Evolutionary conservation across 768 basidiomycete genomes (phyloP).

Genomic region (Xerocomellus intermedius): DNA sequence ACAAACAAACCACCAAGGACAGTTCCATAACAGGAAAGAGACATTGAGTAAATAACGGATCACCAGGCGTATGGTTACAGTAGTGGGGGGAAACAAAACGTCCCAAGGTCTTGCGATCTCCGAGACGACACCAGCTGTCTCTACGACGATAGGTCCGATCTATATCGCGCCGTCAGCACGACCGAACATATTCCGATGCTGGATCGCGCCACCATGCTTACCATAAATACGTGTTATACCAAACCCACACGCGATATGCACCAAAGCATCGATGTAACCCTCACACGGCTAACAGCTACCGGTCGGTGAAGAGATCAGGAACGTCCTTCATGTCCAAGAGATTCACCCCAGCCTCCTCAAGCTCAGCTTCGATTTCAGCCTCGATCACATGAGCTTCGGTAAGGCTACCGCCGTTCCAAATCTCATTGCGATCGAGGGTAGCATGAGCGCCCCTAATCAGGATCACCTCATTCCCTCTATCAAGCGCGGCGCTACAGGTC

Average conservation of each 20-base stretch:
- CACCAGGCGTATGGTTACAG: not conserved
- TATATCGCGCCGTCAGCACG: not conserved
- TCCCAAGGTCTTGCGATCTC: not conserved
- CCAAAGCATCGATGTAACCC: not conserved
- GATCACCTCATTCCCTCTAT: conserved; percentile 63
- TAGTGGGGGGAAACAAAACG: not conserved
- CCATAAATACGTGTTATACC: conserved; percentile 5
- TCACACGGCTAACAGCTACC: conserved; percentile 33
- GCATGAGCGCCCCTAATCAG: conserved; percentile 64
- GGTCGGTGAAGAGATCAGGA: conserved; percentile 54
- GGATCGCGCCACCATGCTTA: conserved; percentile 2
- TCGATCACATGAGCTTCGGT: conserved; percentile 54
- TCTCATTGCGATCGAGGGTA: conserved; percentile 65
- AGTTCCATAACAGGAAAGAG: not conserved
- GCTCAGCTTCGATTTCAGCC: conserved; percentile 59
- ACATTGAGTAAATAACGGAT: not conserved
- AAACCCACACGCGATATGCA: not conserved
- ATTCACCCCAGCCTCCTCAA: conserved; percentile 67
- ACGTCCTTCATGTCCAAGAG: conserved; percentile 68
- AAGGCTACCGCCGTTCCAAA: conserved; percentile 53
- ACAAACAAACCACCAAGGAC: conserved; percentile 8
- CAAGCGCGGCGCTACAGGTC: conserved; percentile 61
- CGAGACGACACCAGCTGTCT: not conserved
- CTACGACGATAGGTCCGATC: not conserved
- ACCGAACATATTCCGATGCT: not conserved